These are phyloP conservation scores for Penicillium occitanis DNA, from an alignment of 2,329 filamentous ascomycete genomes.

Conservation along the genomic window DNA sequence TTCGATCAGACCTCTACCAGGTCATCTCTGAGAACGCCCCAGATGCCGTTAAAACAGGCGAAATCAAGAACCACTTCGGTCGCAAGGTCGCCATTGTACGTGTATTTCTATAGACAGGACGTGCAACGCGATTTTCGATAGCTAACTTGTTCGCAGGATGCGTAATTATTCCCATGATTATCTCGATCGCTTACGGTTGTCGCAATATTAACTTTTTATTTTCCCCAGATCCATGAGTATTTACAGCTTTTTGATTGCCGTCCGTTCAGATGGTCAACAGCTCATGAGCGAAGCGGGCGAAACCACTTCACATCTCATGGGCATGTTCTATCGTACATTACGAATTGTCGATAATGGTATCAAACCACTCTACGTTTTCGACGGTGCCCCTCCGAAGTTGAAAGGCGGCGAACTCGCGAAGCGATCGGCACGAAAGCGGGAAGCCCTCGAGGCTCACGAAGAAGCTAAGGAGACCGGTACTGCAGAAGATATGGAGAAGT, in stretches of 20 bases:
- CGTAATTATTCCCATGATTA: conserved; percentile 44
- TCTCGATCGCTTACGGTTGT: neutral
- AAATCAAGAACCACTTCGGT: conserved; percentile 98
- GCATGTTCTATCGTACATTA: conserved; percentile 98
- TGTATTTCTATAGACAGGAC: conserved; percentile 24
- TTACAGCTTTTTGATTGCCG: conserved; percentile 97
- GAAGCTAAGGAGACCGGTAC: conserved; percentile 97
- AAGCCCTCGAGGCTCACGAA: conserved; percentile 84
- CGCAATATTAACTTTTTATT: neutral
- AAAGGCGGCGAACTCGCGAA: conserved; percentile 97
- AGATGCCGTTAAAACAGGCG: conserved; percentile 91
- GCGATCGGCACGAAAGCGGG: conserved; percentile 90
- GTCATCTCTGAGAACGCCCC: conserved; percentile 91
- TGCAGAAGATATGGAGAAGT: conserved; percentile 96
- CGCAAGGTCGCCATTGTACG: conserved; percentile 95
- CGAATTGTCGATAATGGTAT: conserved; percentile 99
- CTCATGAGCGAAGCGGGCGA: conserved; percentile 93
- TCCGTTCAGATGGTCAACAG: conserved; percentile 94
- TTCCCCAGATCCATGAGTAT: conserved; percentile 84
- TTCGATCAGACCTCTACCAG: conserved; percentile 63
- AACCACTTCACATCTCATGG: conserved; percentile 97
- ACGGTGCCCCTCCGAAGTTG: conserved; percentile 92
- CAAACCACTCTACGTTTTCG: conserved; percentile 97
- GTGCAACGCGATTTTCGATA: neutral
- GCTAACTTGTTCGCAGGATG: conserved; percentile 50